Evolutionary conservation across 1,284 basidiomycete species (phyloP).

Genomic region (Mycosarcoma mackinlayi): DNA sequence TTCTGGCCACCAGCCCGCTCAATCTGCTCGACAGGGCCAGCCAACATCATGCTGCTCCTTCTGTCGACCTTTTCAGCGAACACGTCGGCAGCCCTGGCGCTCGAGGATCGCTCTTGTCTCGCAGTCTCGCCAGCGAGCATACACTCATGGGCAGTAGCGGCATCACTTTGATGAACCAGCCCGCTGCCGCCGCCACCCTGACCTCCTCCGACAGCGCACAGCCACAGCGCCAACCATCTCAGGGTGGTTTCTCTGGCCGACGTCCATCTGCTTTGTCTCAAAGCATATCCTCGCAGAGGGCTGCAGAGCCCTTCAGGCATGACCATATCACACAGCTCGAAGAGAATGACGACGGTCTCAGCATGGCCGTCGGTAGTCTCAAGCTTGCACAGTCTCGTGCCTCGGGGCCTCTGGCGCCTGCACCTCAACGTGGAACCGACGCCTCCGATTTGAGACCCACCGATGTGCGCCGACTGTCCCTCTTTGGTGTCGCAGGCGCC

Average conservation of each 20-base stretch:
- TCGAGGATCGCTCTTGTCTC: conserved; percentile 35
- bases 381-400: conserved; percentile 47
- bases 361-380: conserved; percentile 51
- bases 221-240: conserved; percentile 11
- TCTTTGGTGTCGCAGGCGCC: conserved; percentile 33
- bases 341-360: conserved; percentile 23
- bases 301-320: conserved; percentile 7
- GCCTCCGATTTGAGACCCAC: conserved; percentile 11
- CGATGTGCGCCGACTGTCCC: conserved; percentile 30
- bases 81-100: conserved; percentile 43
- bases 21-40: conserved; percentile 49
- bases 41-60: conserved; percentile 49
- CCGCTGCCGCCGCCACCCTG: neutral
- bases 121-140: conserved; percentile 53
- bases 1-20: conserved; percentile 45
- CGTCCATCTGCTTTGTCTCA: conserved; percentile 23
- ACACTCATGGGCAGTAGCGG: conserved; percentile 53
- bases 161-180: conserved; percentile 45
- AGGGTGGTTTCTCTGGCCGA: conserved; percentile 1
- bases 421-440: conserved; percentile 22
- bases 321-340: conserved; percentile 1
- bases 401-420: conserved; percentile 11
- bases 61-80: conserved; percentile 50
- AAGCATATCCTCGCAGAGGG: conserved; percentile 28
- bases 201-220: conserved; percentile 6